phyloP scores from a whole-genome alignment of 2,329 filamentous ascomycete species.

The Colletotrichum gloeosporioides region DNA sequence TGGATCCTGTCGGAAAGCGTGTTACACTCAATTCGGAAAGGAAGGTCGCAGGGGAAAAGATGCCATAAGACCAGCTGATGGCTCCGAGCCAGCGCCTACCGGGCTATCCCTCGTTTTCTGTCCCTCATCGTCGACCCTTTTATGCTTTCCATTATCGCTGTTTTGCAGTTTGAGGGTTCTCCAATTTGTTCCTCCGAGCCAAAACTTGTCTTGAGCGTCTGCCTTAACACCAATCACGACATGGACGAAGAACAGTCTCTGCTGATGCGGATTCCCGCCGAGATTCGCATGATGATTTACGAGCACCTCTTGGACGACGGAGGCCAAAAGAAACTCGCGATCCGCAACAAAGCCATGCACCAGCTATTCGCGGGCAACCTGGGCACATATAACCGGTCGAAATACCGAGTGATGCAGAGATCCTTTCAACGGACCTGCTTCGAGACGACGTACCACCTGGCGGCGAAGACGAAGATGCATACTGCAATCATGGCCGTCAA shows the following conservation, averaged over 20 bases:
- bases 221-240: neutral
- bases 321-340: slow-evolving; percentile 40
- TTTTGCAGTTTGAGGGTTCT: neutral
- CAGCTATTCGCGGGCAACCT: neutral
- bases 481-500: slow-evolving; percentile 51
- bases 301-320: slow-evolving; percentile 47
- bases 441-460: slow-evolving; percentile 61
- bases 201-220: neutral
- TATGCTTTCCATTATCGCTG: neutral
- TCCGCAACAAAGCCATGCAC: slow-evolving; percentile 41
- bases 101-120: neutral
- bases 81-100: neutral
- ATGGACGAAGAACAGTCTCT: slow-evolving; percentile 15
- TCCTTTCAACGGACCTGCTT: slow-evolving; percentile 44
- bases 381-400: slow-evolving; percentile 30
- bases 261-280: slow-evolving; percentile 39
- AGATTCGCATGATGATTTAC: slow-evolving; percentile 50
- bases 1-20: neutral
- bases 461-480: slow-evolving; percentile 46
- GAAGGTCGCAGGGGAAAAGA: neutral
- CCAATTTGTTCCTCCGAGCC: neutral
- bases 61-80: slow-evolving; percentile 14
- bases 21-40: neutral
- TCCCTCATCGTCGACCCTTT: neutral
- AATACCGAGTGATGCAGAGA: slow-evolving; percentile 46